These are phyloP conservation scores for Diaporthe amygdali DNA, from an alignment of 2,329 filamentous ascomycete genomes.

Conservation along the genomic window DNA sequence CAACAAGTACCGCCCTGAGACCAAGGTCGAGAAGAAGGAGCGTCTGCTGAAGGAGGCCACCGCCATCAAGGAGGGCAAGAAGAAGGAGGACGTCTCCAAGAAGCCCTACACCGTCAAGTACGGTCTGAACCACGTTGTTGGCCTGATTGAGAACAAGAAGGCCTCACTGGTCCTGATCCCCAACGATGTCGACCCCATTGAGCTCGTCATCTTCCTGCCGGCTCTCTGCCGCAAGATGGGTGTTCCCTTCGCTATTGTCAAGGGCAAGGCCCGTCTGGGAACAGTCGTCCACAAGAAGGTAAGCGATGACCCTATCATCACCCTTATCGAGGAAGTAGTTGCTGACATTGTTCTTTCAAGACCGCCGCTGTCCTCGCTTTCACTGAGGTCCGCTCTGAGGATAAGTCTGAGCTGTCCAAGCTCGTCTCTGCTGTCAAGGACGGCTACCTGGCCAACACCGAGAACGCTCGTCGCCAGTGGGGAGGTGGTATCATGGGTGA, in stretches of 20 bases:
- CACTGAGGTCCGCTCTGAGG: constrained; percentile 96
- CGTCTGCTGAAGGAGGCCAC: constrained; percentile 97
- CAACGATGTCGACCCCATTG: constrained; percentile 99
- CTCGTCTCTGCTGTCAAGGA: constrained; percentile 96
- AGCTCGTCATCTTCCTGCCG: constrained; percentile 98
- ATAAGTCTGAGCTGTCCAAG: constrained; percentile 98
- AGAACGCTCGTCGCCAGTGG: constrained; percentile 91
- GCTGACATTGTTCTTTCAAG: constrained; percentile 49
- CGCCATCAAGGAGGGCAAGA: constrained; percentile 98
- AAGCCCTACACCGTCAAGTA: constrained; percentile 99
- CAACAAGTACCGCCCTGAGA: constrained; percentile 99
- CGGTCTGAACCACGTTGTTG: constrained; percentile 99
- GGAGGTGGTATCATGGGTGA: constrained; percentile 99
- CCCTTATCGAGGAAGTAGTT: not conserved
- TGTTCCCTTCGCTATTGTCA: constrained; percentile 97
- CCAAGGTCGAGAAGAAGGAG: constrained; percentile 99
- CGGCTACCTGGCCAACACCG: constrained; percentile 94
- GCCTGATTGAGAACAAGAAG: constrained; percentile 99
- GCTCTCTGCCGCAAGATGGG: constrained; percentile 99
- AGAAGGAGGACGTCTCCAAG: constrained; percentile 99
- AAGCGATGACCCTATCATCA: constrained; percentile 29
- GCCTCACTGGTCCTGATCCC: constrained; percentile 96
- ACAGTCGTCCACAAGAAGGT: constrained; percentile 99
- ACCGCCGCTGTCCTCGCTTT: constrained; percentile 95
- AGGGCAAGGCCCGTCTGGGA: constrained; percentile 99